Percentiles rank a stretch among this genome's conserved stretches.
These are phyloP conservation scores for Plicaturopsis crispa DNA, from an alignment of 768 basidiomycete species.

Conservation along the genomic window DNA sequence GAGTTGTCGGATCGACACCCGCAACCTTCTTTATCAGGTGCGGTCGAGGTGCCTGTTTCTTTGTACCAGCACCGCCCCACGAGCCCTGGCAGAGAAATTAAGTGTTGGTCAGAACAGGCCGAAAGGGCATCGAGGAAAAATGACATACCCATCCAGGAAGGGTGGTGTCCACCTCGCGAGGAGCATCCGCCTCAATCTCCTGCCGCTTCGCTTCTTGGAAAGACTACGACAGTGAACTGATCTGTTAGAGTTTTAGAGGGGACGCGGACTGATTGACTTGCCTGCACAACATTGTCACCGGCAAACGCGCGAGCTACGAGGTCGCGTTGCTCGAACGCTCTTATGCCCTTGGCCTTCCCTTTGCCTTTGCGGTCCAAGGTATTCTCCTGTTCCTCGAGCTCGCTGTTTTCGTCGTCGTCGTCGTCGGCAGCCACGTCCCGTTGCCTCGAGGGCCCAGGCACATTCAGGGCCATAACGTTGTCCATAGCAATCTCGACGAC, in stretches of 20 bases:
- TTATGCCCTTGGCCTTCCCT: conserved; percentile 36
- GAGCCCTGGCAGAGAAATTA: conserved; percentile 50
- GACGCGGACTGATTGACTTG: conserved; percentile 23
- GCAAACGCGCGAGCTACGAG: conserved; percentile 94
- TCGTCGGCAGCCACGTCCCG: conserved; percentile 25
- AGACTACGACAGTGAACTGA: conserved; percentile 38
- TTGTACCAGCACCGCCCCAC: conserved; percentile 81
- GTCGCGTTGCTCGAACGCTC: conserved; percentile 85
- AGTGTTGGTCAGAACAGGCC: conserved; percentile 1
- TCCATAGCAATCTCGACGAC: conserved; percentile 68
- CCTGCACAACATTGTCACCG: conserved; percentile 92
- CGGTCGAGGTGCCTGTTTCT: conserved; percentile 45
- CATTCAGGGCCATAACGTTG: conserved; percentile 29
- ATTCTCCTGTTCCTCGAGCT: conserved; percentile 64
- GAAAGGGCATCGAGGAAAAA: conserved; percentile 2
- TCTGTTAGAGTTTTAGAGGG: conserved; percentile 2
- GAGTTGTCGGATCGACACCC: conserved; percentile 70
- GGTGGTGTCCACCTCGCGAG: conserved; percentile 80
- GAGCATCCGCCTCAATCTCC: conserved; percentile 84
- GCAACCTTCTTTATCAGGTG: conserved; percentile 75
- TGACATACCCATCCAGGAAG: conserved; percentile 88
- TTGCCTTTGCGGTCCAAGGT: conserved; percentile 32
- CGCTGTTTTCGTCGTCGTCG: conserved; percentile 53
- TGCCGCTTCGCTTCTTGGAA: conserved; percentile 80
- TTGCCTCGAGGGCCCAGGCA: too few relatives aligned